phyloP scores from a whole-genome alignment of 345 rosid species.

The Cardamine resedifolia region DNA sequence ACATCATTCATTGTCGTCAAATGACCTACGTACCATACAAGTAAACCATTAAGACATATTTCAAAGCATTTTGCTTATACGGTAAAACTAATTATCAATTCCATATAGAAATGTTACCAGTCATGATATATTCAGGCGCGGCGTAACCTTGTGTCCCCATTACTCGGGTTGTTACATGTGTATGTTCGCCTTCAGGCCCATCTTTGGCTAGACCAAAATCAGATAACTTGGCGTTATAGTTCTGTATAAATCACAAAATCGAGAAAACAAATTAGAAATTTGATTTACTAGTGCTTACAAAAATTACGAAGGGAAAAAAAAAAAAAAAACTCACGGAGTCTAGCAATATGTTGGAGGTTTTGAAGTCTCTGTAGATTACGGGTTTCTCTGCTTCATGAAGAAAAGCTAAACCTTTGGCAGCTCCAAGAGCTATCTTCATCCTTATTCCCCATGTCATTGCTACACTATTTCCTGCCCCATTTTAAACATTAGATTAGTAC shows the following conservation, averaged over 20 bases:
- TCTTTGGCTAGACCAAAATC: conserved; percentile 62
- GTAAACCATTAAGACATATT: neutral
- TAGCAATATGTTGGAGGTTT: conserved; percentile 69
- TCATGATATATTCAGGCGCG: conserved; percentile 58
- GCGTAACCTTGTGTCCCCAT: conserved; percentile 65
- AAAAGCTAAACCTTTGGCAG: conserved; percentile 80
- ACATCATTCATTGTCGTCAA: conserved; percentile 73
- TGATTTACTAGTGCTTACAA: neutral
- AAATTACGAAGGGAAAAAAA: neutral
- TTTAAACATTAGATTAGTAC: no score
- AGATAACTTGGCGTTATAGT: conserved; percentile 50
- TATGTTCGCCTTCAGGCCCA: conserved; percentile 57
- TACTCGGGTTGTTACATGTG: conserved; percentile 54
- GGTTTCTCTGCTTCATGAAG: conserved; percentile 74
- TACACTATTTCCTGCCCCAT: conserved; percentile 47
- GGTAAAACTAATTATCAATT: neutral
- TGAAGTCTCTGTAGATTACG: conserved; percentile 75
- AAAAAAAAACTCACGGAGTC: conserved; percentile 73
- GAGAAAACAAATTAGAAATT: neutral
- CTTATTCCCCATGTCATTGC: conserved; percentile 68
- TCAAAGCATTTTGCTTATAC: neutral
- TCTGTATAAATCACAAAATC: conserved; percentile 24
- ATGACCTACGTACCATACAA: conserved; percentile 56
- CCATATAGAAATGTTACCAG: conserved; percentile 37
- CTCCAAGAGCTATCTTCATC: conserved; percentile 78